These are phyloP conservation scores for Phlegmacium glaucopus DNA, from an alignment of 768 basidiomycete species.

Conservation along the genomic window DNA sequence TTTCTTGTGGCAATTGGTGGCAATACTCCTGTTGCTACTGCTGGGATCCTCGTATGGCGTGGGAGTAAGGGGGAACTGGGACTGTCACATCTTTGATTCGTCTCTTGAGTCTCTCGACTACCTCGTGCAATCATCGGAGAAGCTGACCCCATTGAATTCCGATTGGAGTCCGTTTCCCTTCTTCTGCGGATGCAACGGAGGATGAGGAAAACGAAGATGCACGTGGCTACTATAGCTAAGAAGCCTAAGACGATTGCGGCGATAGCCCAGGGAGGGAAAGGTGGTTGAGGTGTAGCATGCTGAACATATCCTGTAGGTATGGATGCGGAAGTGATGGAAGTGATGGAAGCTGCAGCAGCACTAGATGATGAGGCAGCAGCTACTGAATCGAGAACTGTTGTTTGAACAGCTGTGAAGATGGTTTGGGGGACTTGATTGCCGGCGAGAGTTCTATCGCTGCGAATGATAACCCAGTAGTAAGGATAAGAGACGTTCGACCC, in stretches of 20 bases:
- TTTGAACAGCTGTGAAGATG: conserved; percentile 71
- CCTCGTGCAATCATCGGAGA: conserved; percentile 80
- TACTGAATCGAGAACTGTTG: conserved; percentile 61
- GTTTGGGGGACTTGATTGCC: conserved; percentile 62
- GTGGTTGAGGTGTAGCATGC: conserved; percentile 22
- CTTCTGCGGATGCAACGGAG: conserved; percentile 61
- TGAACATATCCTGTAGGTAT: conserved; percentile 49
- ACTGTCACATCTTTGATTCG: conserved; percentile 20
- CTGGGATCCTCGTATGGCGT: conserved; percentile 10
- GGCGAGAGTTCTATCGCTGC: conserved; percentile 49
- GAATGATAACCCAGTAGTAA: conserved; percentile 78
- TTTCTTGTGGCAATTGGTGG: background rate
- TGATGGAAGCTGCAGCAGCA: conserved; percentile 30
- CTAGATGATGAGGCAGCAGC: conserved; percentile 51
- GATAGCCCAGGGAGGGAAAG: conserved; percentile 88
- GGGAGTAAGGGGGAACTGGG: conserved; percentile 28
- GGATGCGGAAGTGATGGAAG: conserved; percentile 46
- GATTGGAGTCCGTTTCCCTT: conserved; percentile 44
- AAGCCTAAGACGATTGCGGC: conserved; percentile 85
- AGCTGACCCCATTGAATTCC: conserved; percentile 74
- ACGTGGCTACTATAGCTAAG: conserved; percentile 70
- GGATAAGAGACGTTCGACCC: conserved; percentile 58
- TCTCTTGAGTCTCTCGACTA: conserved; percentile 15
- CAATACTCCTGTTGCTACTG: background rate
- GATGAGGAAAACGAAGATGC: conserved; percentile 69